phyloP scores from a whole-genome alignment of 495 filamentous ascomycete genomes.

The Penicillium ucsense region DNA sequence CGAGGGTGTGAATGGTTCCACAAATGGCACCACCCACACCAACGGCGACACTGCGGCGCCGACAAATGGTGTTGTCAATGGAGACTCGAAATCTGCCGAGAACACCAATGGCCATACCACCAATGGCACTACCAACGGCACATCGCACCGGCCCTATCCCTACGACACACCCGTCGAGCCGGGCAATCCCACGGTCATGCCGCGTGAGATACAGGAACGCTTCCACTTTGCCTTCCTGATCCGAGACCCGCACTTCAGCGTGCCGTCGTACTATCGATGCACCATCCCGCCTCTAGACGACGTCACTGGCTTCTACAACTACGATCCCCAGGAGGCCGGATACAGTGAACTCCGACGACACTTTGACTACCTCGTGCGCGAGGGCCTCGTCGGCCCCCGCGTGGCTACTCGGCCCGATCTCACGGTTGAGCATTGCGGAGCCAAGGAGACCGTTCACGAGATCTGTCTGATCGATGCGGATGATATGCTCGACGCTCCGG shows the following conservation, averaged over 20 bases:
- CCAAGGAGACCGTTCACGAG: slow-evolving; percentile 30
- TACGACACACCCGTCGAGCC: slow-evolving; percentile 47
- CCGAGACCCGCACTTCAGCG: slow-evolving; percentile 76
- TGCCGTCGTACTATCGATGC: slow-evolving; percentile 91
- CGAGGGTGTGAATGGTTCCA: slow-evolving; percentile 18
- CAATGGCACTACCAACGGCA: slow-evolving; percentile 16
- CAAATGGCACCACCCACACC: slow-evolving; percentile 15
- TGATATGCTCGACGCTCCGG: slow-evolving; percentile 78
- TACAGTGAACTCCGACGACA: slow-evolving; percentile 76
- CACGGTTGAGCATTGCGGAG: slow-evolving; percentile 1
- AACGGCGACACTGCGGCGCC: slow-evolving; percentile 19
- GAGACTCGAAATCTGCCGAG: neutral
- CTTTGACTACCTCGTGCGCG: slow-evolving; percentile 67
- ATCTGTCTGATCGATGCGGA: slow-evolving; percentile 94
- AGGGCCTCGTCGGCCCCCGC: slow-evolving; percentile 54
- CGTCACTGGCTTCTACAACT: slow-evolving; percentile 76
- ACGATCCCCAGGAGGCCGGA: slow-evolving; percentile 78
- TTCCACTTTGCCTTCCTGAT: slow-evolving; percentile 98
- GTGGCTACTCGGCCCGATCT: slow-evolving; percentile 38
- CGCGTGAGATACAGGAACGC: slow-evolving; percentile 50
- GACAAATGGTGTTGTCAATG: slow-evolving; percentile 10
- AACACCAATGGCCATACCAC: neutral
- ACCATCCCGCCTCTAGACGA: slow-evolving; percentile 78
- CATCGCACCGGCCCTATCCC: slow-evolving; percentile 37
- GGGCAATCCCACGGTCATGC: slow-evolving; percentile 78